Conservation (phyloP, 2,329 filamentous ascomycete genomes). For the Epichloe brachyelytri region DNA sequence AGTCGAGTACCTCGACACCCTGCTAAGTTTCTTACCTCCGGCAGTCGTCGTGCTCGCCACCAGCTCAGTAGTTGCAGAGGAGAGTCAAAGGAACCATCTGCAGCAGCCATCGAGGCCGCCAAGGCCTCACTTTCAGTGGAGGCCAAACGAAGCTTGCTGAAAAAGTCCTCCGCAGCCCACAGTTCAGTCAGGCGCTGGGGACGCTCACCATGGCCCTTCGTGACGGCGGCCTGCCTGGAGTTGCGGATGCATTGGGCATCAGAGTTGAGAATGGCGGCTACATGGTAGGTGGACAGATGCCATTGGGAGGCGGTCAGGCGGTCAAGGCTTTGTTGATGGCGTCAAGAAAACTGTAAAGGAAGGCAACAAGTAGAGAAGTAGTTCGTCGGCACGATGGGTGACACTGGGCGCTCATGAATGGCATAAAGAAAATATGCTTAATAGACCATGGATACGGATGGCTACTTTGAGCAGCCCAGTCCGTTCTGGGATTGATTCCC, state of each 20-base stretch:
- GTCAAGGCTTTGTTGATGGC: constrained; percentile 79
- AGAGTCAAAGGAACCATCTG: constrained; percentile 50
- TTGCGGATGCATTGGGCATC: constrained; percentile 74
- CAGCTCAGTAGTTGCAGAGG: constrained; percentile 42
- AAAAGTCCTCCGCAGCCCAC: constrained; percentile 78
- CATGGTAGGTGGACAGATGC: constrained; percentile 64
- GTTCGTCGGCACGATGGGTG: neutral
- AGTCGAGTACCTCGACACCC: constrained; percentile 55
- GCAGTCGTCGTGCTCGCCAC: constrained; percentile 65
- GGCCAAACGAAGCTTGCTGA: constrained; percentile 71
- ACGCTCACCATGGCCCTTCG: constrained; percentile 79
- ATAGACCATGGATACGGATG: neutral
- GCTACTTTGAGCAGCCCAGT: too few species aligned
- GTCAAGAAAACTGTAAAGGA: constrained; percentile 68
- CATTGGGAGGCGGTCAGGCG: constrained; percentile 75
- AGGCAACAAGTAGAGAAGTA: constrained; percentile 18
- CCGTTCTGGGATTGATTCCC: too few species aligned
- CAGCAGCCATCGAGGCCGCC: constrained; percentile 57
- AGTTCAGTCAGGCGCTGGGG: constrained; percentile 76
- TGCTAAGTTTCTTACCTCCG: constrained; percentile 69
- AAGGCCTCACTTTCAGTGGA: constrained; percentile 57
- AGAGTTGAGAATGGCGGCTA: constrained; percentile 76
- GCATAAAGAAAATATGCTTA: neutral
- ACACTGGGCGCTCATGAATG: neutral
- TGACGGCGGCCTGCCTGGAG: constrained; percentile 80